Evolutionary conservation across 2,329 filamentous ascomycete species (phyloP), one percentile per base, ranked within the genome.

Genomic region (Ophiostoma australiae): DNA sequence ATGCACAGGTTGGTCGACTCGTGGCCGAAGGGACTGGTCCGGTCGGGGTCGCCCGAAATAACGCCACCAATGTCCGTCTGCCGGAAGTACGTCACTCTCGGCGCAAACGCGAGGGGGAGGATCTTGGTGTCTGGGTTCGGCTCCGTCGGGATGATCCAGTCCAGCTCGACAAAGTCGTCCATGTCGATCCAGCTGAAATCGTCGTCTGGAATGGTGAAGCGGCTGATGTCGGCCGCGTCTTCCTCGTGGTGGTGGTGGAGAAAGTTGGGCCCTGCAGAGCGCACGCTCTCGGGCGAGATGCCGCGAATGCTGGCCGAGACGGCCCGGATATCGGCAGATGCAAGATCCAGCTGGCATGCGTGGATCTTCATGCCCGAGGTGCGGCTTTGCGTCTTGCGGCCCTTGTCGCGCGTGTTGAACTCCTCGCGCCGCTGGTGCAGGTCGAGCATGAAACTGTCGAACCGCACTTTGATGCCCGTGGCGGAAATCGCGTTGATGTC

Each of bases 161-260:
- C 96, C 31, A 99, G 83, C 79, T 99, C 95, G 39, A 99, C 94
- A 80, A 99, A 99, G 78, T 99, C 95, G 78, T 99, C 95, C 93
- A 99, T 98, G 77, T 99, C 95, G 73, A 99, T 94, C 95, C 95
- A 99, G 70, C 90, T 93, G 75, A 93, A 89, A 77, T 99, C 95
- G 70, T 96, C 92, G 78, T 99, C 95, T 0, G 95, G 94, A 68
- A 99, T 99, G 0, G 90, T 94, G 78, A 99, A 99, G 70, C 91
- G 90, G 0, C 94, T 97, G 68, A 97, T 84, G 78, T 94, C 90
- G 3, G 87, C 87, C 8, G 86, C 86, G 10, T 86, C 85, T 3
- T 82, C 81, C 35, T 88, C 86, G 69, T 85, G 58, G 37, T 87
- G 55, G 4, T 61, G 3, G 86, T 87, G 84, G 3, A 85, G 81